A percentile compares a stretch with the other conserved stretches of the same genome.
These are phyloP conservation scores for Ogataea sp. DNA, from an alignment of 805 yeast species.

Conservation along the genomic window DNA sequence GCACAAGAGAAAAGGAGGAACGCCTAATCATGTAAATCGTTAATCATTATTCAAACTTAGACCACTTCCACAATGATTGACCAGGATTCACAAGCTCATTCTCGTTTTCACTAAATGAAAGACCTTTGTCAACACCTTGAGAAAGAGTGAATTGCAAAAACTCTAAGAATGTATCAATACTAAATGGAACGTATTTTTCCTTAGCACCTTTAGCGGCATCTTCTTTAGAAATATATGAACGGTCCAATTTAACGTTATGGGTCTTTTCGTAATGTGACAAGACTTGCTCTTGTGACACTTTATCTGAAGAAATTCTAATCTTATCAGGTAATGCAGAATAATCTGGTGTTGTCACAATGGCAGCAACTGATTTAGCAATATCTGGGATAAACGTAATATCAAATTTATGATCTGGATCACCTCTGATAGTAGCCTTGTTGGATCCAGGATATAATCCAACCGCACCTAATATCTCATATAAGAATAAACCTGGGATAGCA, in stretches of 20 bases:
- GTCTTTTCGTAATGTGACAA: conserved; percentile 31
- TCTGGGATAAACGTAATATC: conserved; percentile 31
- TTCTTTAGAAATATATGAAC: conserved; percentile 23
- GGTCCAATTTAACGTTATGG: conserved; percentile 27
- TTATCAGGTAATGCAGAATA: conserved; percentile 33
- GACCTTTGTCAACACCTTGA: conserved; percentile 34
- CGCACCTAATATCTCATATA: conserved; percentile 26
- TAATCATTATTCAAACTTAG: conserved; percentile 20
- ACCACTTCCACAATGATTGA: conserved; percentile 37
- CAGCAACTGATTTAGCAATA: conserved; percentile 35
- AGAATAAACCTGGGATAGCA: conserved; percentile 25
- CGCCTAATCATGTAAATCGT: no score
- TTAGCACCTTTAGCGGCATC: conserved; percentile 25
- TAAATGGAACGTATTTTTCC: conserved; percentile 20
- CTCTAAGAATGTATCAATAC: conserved; percentile 24
- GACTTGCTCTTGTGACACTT: conserved; percentile 30
- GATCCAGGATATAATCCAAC: conserved; percentile 30
- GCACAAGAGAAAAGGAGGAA: no score
- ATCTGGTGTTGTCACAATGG: conserved; percentile 28
- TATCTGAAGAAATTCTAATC: conserved; percentile 34
- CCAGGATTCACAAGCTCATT: conserved; percentile 38
- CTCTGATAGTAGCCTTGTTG: conserved; percentile 29
- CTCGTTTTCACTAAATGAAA: conserved; percentile 23
- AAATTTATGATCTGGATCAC: conserved; percentile 29
- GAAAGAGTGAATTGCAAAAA: conserved; percentile 29